A percentile compares a stretch with the other conserved stretches of the same genome.
Conservation (phyloP, 2,329 filamentous ascomycete genomes). For the Alternaria incomplexa region DNA sequence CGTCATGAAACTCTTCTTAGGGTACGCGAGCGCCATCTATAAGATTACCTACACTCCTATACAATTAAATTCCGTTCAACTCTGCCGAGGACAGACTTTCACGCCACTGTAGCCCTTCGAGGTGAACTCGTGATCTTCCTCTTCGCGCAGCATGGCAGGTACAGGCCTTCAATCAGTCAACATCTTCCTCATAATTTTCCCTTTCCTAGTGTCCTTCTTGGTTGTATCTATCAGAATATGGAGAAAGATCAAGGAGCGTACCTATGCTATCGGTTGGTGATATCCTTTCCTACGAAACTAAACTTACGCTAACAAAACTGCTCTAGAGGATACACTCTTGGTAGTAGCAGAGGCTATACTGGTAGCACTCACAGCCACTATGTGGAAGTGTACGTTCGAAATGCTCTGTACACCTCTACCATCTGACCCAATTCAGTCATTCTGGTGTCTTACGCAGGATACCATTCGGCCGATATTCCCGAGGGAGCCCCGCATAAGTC, state of each 20-base stretch:
- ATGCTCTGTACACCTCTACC: too few relatives aligned
- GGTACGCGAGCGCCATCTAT: too few relatives aligned
- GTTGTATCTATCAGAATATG: constrained; percentile 10
- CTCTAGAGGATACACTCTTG: background rate
- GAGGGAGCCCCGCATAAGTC: constrained; percentile 1
- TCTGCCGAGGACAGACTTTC: too few relatives aligned
- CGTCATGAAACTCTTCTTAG: background rate
- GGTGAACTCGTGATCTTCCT: too few relatives aligned
- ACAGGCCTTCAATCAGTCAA: constrained; percentile 7
- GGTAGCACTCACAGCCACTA: background rate
- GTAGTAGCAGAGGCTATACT: background rate
- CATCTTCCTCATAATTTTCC: constrained; percentile 9
- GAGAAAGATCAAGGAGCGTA: background rate
- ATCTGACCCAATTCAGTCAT: background rate
- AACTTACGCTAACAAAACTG: background rate
- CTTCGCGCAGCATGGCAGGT: constrained; percentile 1
- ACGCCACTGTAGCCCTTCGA: too few relatives aligned
- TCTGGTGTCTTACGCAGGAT: background rate
- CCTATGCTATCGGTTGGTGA: constrained; percentile 3
- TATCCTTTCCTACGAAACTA: background rate
- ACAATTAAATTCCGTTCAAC: too few relatives aligned
- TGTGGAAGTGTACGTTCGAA: background rate
- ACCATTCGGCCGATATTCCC: constrained; percentile 6
- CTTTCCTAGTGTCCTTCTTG: background rate
- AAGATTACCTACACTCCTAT: too few relatives aligned